Evolutionary conservation across 2,329 filamentous ascomycete species (phyloP), one percentile per base, ranked within the genome.

Genomic region (Elsinoe necatrix): DNA sequence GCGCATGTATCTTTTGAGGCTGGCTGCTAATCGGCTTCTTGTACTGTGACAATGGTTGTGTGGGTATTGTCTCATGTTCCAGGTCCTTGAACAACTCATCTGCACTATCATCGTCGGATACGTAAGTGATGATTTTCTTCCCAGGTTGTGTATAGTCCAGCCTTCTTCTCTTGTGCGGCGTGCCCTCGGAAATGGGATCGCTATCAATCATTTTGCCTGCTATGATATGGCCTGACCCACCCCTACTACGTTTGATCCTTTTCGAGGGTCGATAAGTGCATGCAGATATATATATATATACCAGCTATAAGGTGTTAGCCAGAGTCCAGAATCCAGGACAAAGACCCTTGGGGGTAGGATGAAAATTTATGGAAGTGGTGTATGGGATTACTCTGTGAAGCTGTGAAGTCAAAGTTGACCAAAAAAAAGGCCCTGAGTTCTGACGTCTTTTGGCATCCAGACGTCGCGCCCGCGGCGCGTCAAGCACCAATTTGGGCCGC

Each of bases 11-110:
- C 16, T 18, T 31, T 11, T 50, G 41, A 20, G 18, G 18, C 23
- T 45, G 41, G 23, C 41, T 45, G 20, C 41, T 55, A 4, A 55
- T 12, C 2, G 52, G 54, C 20, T 60, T 58, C 59, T 63, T 63
- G 51, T 61, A 63, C 11, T 59, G 60, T 25, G 58, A 47, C 16
- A 62, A 57, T n/a, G 57, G 60, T 34, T 62, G 67, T 64, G 63
- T 65, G 62, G 57, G 64, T 54, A 78, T 65, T 9, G 77, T 79
- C 59, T 80, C 74, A 63, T 75, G 67, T 42, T 71, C 72, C 56
- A 77, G 72, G 42, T 78, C 75, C 56, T 78, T 77, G 41, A 77
- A 69, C 1, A 73, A 63, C 7, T 76, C 74, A 58, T 79, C 77
- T 6, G 71, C 74, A 60, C 68, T 73, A 59, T 77, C 75, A 20